Evolutionary conservation across 257 asterid genomes (phyloP).

Genomic region (Nicotiana paniculata): DNA sequence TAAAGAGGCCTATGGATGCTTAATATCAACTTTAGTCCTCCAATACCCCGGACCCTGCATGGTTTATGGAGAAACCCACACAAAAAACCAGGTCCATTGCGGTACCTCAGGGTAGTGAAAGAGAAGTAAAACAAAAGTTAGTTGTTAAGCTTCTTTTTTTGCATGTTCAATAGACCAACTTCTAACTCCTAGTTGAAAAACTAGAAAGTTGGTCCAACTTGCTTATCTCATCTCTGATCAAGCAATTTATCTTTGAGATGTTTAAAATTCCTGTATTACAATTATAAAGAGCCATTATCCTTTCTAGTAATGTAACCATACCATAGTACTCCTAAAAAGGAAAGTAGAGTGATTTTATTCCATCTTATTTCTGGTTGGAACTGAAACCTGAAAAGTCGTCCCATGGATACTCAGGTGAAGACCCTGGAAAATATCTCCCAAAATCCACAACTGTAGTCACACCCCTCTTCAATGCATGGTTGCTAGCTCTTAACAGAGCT

Average conservation of each 20-base stretch:
- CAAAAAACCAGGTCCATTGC: background rate
- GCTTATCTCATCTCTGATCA: background rate
- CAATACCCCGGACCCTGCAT: background rate
- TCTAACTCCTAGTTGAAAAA: background rate
- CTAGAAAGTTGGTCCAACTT: background rate
- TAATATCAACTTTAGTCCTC: background rate
- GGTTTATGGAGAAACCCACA: background rate
- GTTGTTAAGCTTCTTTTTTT: background rate
- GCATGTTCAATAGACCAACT: background rate
- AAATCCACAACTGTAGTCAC: constrained; percentile 86
- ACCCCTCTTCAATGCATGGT: constrained; percentile 71
- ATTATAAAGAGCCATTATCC: background rate
- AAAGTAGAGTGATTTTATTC: background rate
- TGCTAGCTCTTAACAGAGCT: constrained; percentile 74
- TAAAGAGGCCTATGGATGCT: background rate
- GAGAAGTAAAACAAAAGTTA: background rate
- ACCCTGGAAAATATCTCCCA: constrained; percentile 89
- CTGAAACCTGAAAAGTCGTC: constrained; percentile 81
- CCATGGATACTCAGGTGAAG: constrained; percentile 66
- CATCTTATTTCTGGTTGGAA: background rate
- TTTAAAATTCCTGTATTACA: background rate
- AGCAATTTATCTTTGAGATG: background rate
- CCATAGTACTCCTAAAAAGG: background rate
- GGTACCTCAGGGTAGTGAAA: background rate
- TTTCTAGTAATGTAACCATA: background rate